Evolutionary conservation across 2,329 filamentous ascomycete genomes (phyloP), one percentile per base, ranked within the genome.

Genomic region (Diplodia corticola): DNA sequence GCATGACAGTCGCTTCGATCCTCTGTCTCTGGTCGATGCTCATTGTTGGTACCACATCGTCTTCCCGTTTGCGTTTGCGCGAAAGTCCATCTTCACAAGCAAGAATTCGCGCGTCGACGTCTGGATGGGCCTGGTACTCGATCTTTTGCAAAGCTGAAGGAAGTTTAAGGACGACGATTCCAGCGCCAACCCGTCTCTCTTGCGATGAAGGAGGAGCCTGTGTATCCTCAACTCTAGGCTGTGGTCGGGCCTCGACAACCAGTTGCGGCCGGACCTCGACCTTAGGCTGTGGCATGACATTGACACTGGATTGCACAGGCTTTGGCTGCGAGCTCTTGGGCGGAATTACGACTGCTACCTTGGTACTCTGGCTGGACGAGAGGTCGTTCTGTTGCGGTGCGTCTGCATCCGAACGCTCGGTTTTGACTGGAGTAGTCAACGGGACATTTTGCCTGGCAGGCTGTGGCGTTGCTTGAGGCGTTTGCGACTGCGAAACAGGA

Each of bases 1-100:
- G 88, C 63, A 89, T 81, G 53, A 93, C 83, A 50, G 91, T 90
- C 12, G 87, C 84, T 71, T 97, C 89, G 4, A 90, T 91, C 72
- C 93, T 89, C 71, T 96, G 89, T 60, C 90, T 89, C 76, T 97
- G 91, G 73, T 96, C 92, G 2, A 92, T 81, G 49, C 86, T 87
- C 51, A 89, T 79, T 17, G 86, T 83, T 22, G 89, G 80, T 2
- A 86, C 77, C 59, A 85, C 83, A 7, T 85, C 76, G 24, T 81
- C 79, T 26, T 82, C 80, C 44, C 79, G 78, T 67, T 86, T 88
- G 66, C 83, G 75, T 71, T 86, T 89, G 69, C 85, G 73, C 7
- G 72, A 72, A 6, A 70, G 46, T n/a, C 64, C 67, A 24, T 70
- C 69, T 9, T 67, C 67, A 17, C 67, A 54, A n/a, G 60, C 60